Evolutionary conservation across 441 rosid species (phyloP).

Genomic region (Corymbia citriodora): DNA sequence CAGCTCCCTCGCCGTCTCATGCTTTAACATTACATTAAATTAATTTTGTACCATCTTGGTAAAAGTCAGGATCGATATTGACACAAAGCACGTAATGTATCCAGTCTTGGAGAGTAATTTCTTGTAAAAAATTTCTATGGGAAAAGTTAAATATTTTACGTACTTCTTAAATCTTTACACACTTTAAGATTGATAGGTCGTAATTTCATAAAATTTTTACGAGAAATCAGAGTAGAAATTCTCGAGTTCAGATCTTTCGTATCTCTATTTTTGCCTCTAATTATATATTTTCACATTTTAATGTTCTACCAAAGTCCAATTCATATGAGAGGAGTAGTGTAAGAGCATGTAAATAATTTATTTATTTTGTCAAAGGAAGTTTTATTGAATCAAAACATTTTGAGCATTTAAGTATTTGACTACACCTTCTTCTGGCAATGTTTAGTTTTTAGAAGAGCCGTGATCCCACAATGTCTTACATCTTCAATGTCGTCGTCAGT

Average conservation of each 20-base stretch:
- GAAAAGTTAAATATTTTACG: neutral
- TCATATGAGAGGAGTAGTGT: neutral
- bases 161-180: no score
- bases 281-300: neutral
- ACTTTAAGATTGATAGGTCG: neutral
- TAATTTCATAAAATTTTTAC: neutral
- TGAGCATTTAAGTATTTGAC: neutral
- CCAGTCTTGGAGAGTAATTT: neutral
- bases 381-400: no score
- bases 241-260: neutral
- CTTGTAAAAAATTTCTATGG: neutral
- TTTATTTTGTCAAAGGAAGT: no score
- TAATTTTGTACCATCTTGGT: neutral
- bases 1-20: neutral
- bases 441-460: neutral
- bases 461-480: neutral
- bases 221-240: neutral
- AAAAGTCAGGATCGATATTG: neutral
- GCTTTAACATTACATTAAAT: neutral
- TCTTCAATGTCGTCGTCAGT: fast-evolving
- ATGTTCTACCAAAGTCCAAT: neutral
- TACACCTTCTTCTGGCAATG: neutral
- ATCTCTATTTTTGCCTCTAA: neutral
- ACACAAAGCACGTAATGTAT: neutral
- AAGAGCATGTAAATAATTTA: neutral